A percentile compares a stretch with the other conserved stretches of the same genome.
These are phyloP conservation scores for Kingdonia uniflora DNA, from an alignment of 164 flowering plant species.

Conservation along the genomic window DNA sequence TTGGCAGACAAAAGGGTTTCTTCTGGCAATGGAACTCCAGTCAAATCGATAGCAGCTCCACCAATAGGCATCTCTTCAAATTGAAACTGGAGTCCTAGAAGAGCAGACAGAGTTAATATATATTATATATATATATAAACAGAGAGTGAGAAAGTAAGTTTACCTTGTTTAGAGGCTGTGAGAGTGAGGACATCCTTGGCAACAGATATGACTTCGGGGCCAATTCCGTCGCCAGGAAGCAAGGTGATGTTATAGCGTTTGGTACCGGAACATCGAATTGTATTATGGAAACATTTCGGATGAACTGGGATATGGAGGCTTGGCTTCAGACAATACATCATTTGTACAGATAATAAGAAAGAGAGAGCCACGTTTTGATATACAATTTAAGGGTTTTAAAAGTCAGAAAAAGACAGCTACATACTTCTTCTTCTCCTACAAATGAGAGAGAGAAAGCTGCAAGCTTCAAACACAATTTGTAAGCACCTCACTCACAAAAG, in stretches of 20 bases:
- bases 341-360: no score
- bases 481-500: no score
- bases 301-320: no score
- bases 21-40: constrained; percentile 90
- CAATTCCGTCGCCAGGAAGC: constrained; percentile 97
- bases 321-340: no score
- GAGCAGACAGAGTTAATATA: neutral
- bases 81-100: constrained; percentile 55
- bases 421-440: no score
- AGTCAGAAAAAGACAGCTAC: constrained; percentile 5
- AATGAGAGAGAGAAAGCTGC: no score
- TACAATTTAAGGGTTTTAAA: neutral
- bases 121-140: neutral
- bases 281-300: neutral
- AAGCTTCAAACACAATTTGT: no score
- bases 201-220: constrained; percentile 87
- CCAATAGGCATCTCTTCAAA: constrained; percentile 86
- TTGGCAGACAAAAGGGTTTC: constrained; percentile 76
- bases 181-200: constrained; percentile 66
- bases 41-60: constrained; percentile 77
- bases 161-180: constrained; percentile 62
- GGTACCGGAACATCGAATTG: constrained; percentile 41
- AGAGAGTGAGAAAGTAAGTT: neutral
- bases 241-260: constrained; percentile 59
- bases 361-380: neutral